Evolutionary conservation across 75 land plant species (phyloP), one percentile per base, ranked within the genome.

Genomic region (Picea sitchensis): DNA sequence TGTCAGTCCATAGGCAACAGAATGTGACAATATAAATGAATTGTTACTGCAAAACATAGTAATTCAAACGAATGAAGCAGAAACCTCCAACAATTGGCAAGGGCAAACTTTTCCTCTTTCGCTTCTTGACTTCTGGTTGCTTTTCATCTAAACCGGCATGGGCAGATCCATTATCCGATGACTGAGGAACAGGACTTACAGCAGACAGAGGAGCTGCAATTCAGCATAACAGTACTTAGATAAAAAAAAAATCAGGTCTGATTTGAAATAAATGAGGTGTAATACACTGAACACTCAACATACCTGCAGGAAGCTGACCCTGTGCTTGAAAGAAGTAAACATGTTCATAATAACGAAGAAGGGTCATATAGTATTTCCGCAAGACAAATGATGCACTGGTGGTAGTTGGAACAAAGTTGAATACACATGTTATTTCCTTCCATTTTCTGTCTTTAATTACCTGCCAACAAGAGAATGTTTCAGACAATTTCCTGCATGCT

Each of bases 301-400:
- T 81, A 94, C 96, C 86, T 36, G 85, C 78, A 38, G 89, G 89
- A 76, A 87, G 65, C 11, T 90, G 85, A 61, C 95, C 95, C 59
- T 86, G 84, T 17, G 77, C 36, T 75, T 87, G 76, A 72, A 94
- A 90, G 58, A 86, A 94, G 80, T 96, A 89, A 68, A 87, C 93
- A 69, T 90, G 92, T 80, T 96, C 99, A 72, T 83, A 96, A 59
- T 86, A 89, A 79, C 87, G 85, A 44, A 96, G 88, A 34, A 94
- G 82, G 65, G 77, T 85, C 8, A 85, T 60, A 65, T 96, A 96
- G 79, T 96, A 93, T 76, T 92, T 96, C 56, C 92, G 90, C 60
- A 96, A 79, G 6, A 91, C 88, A 77, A 82, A 96, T 14, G 99
- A 96, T 59, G 99, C 99, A 82, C 97, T 96, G 23, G 98, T 96